phyloP scores from a whole-genome alignment of 2,329 filamentous ascomycete species.

The Penicillium polonicum region DNA sequence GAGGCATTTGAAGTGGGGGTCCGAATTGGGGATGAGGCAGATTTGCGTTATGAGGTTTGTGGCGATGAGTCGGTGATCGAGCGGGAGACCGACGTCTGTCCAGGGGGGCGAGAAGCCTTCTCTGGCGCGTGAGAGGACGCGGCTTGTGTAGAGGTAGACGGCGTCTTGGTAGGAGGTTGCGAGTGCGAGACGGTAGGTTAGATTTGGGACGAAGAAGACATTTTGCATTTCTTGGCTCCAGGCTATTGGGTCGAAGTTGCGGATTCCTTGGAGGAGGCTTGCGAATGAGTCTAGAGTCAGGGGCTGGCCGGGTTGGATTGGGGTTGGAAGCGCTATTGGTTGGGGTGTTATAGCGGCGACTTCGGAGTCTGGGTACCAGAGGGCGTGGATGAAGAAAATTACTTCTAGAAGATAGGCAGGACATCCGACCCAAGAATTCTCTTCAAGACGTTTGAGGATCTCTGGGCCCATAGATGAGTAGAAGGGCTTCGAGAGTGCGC shows the following conservation, averaged over 20 bases:
- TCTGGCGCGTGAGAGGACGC: slow-evolving; percentile 37
- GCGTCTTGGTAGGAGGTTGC: slow-evolving; percentile 42
- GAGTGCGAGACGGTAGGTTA: slow-evolving; percentile 50
- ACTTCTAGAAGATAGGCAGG: slow-evolving; percentile 43
- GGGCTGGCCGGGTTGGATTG: slow-evolving; percentile 27
- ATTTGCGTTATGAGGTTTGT: slow-evolving; percentile 38
- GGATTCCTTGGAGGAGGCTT: slow-evolving; percentile 39
- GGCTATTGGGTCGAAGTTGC: slow-evolving; percentile 38
- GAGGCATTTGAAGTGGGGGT: slow-evolving; percentile 45
- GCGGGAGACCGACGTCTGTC: slow-evolving; percentile 28
- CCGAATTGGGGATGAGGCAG: slow-evolving; percentile 34
- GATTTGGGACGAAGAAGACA: slow-evolving; percentile 47
- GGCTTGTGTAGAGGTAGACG: slow-evolving; percentile 43
- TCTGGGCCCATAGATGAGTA: slow-evolving; percentile 38
- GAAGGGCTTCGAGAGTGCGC: slow-evolving; percentile 40
- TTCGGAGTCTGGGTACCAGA: slow-evolving; percentile 36
- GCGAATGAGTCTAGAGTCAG: slow-evolving; percentile 33
- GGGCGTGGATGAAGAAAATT: slow-evolving; percentile 42
- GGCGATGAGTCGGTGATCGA: slow-evolving; percentile 31
- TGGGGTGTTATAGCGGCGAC: slow-evolving; percentile 23
- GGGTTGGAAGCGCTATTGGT: slow-evolving; percentile 29
- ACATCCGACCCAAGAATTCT: slow-evolving; percentile 43
- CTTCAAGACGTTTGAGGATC: slow-evolving; percentile 40
- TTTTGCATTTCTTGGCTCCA: slow-evolving; percentile 42
- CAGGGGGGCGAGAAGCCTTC: slow-evolving; percentile 26